Base-by-base conservation (phyloP, 371 early-diverging fungal genomes). In the Mucor lusitanicus region DNA sequence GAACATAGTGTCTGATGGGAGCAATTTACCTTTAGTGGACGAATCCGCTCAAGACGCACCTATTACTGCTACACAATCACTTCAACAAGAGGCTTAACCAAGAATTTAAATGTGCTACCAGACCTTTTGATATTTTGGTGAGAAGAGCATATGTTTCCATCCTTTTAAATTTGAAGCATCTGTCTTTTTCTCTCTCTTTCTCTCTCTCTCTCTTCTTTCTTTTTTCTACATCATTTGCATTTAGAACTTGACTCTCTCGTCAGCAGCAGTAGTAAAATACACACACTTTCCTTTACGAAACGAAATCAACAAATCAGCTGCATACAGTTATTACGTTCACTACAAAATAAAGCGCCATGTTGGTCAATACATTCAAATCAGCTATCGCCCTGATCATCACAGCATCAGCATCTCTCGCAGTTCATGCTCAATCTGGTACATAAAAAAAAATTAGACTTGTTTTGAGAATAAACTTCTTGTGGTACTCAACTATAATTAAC, bases 1-100 rank as follows among this genome's bases (percentile, higher is more conserved):
- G 44, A 82, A 82, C 63, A 72, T 77, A 32, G 72, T 79, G 7
- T 79, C 82, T 1, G 78, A 82, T 63, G 70, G 30, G 28, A 57
- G 57, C 2, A 35, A 61, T 7, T 5, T 58, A 33, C 42, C 46
- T 37, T 33, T 53, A 39, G 33, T 35, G 8, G 46, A 62, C 19
- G 17, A 28, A 9, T 62, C 56, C 17, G 23, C 30, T 3, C 25
- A 37, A 54, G 37, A 23, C 9, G 54, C 15, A 9, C 27, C 13
- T 21, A 23, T 30, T 23, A 33, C 37, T 27, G 54, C 25, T 54
- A 57, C 64, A 40, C 39, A 56, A 40, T 9, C 28, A 27, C 42
- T 42, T n/a, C 23, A 60, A 27, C 6, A 44, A 60, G 19, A 59
- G 40, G 7, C 25, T 21, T 59, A 35, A 59, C 32, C 28, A n/a